A percentile compares a stretch with the other conserved stretches of the same genome.
Evolutionary conservation across 805 yeast genomes (phyloP).

Genomic region (Metschnikowia bowlesiae): DNA sequence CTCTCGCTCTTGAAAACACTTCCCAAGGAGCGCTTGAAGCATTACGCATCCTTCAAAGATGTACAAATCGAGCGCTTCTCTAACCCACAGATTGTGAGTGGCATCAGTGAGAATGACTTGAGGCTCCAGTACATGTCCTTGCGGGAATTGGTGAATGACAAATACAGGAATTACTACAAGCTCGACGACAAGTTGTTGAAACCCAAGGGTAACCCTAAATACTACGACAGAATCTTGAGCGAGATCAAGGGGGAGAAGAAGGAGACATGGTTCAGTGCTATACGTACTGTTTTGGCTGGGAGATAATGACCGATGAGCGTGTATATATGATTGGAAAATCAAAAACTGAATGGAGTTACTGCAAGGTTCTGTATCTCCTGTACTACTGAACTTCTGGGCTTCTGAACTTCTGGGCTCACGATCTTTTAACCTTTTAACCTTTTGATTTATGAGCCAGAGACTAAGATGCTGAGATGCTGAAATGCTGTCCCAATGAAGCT

Average conservation of each 20-base stretch:
- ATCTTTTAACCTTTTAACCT: no score
- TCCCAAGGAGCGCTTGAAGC: constrained; percentile 67
- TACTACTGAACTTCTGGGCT: no score
- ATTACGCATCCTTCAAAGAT: constrained; percentile 66
- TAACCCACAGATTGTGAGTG: constrained; percentile 31
- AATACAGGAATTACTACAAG: constrained; percentile 59
- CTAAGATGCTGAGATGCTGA: no score
- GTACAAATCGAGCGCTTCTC: constrained; percentile 48
- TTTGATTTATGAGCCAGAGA: no score
- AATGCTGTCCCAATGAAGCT: no score
- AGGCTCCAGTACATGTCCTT: constrained; percentile 57
- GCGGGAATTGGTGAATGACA: constrained; percentile 53
- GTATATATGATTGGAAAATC: not conserved
- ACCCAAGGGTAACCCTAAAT: constrained; percentile 84
- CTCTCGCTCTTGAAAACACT: constrained; percentile 55
- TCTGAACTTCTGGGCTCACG: no score
- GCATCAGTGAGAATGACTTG: constrained; percentile 48
- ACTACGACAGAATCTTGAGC: constrained; percentile 64
- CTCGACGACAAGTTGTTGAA: constrained; percentile 59
- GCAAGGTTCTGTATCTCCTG: no score
- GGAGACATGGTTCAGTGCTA: constrained; percentile 60
- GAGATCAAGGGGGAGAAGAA: constrained; percentile 70
- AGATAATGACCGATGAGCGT: constrained; percentile 32
- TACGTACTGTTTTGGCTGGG: constrained; percentile 75
- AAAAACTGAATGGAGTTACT: not conserved